Evolutionary conservation across 768 basidiomycete genomes (phyloP), one percentile per base, ranked within the genome.

Genomic region (Boletales sp.): DNA sequence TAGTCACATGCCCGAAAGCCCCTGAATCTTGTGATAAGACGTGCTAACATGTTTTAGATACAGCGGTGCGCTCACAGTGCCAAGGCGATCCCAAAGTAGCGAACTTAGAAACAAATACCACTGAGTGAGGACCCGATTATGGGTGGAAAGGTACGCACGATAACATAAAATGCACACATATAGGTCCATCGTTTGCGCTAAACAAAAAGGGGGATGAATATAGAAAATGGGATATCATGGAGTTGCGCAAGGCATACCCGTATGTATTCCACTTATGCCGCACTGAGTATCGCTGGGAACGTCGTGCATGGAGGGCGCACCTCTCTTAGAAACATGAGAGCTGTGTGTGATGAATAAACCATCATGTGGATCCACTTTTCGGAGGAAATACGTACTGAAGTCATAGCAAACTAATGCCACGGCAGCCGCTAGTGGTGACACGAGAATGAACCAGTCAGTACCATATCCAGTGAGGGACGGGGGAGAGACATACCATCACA

Each of bases 321-420:
- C 59, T 58, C 60, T 48, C 57, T 51, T 18, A 53, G 46, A 36
- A 61, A 61, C 53, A 61, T 48, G 49, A 61, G 48, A 13, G 48
- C 57, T 61, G 11, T 21, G 21, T 21, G 21, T 21, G 21, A 21
- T 21, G 21, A 21, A 21, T 21, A 21, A 21, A 21, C 21, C 21
- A 21, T 4, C 2, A 21, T 21, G 21, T 21, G 21, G 21, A 4
- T 21, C 21, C 21, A 21, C 21, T 19, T 18, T 9, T 21, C 17
- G 8, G 9, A 30, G 6, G 14, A 15, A 8, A n/a, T 12, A 47
- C 49, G 28, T 47, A 49, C 54, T 18, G 31, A 46, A 34, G 36
- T 61, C 53, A 4, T 58, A 61, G n/a, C 53, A 55, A 44, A 61
- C 48, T 21, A 58, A 30, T 9, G 48, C 57, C 17, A 42, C 54